These are phyloP conservation scores for Schizophyllum amplum DNA, from an alignment of 1,284 basidiomycete genomes.

Conservation along the genomic window DNA sequence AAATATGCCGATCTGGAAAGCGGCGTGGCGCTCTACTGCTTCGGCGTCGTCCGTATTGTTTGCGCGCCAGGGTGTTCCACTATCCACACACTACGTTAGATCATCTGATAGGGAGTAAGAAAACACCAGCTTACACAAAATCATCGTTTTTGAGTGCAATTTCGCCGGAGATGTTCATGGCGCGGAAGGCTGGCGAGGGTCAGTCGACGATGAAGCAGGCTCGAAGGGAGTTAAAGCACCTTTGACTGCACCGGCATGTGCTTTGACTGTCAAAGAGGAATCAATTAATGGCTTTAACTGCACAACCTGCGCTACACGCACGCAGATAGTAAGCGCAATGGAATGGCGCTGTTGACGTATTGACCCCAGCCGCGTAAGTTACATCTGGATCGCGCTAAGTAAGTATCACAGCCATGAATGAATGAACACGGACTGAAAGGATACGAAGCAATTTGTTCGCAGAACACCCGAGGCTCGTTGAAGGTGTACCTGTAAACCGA, in stretches of 20 bases:
- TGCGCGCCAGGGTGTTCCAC: slow-evolving; percentile 35
- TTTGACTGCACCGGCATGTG: slow-evolving; percentile 39
- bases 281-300: neutral
- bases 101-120: neutral
- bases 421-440: slow-evolving; percentile 30
- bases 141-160: slow-evolving; percentile 42
- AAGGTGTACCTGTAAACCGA: slow-evolving; percentile 33
- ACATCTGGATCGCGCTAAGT: slow-evolving; percentile 19
- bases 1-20: slow-evolving; percentile 38
- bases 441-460: slow-evolving; percentile 27
- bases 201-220: neutral
- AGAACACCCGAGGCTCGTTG: slow-evolving; percentile 40
- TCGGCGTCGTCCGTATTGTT: slow-evolving; percentile 34
- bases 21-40: slow-evolving; percentile 36
- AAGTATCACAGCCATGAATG: neutral
- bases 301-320: slow-evolving; percentile 14
- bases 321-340: slow-evolving; percentile 35
- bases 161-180: slow-evolving; percentile 36
- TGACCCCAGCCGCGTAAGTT: slow-evolving; percentile 32
- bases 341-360: slow-evolving; percentile 30
- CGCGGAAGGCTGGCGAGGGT: slow-evolving; percentile 28
- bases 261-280: slow-evolving; percentile 26
- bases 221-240: slow-evolving; percentile 16
- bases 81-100: slow-evolving; percentile 15
- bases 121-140: slow-evolving; percentile 30